Evolutionary conservation across 139 green algal genomes (phyloP), one percentile per base, ranked within the genome.

Genomic region (Deuterostichococcus epilithicus): DNA sequence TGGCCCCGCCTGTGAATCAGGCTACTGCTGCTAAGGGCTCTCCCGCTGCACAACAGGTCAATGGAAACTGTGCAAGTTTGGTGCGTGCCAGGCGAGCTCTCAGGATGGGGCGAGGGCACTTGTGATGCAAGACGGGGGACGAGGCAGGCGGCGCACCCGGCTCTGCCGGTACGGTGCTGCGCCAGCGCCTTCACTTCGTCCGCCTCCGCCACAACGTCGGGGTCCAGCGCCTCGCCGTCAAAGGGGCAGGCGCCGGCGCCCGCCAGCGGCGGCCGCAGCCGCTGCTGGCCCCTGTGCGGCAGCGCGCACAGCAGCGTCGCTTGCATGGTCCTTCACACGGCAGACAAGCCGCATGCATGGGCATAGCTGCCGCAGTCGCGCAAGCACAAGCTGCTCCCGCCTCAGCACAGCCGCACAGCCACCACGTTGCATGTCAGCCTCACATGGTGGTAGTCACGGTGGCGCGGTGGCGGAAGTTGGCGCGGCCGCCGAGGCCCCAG

Each of bases 161-260:
- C 15, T 38, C 34, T 26, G 59, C 80, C 80, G 23, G 82, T 74
- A 39, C 79, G 66, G 72, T 81, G 74, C 47, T 86, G 39, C 66
- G 93, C 82, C 80, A 92, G 86, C 22, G 69, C 75, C 37, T 80
- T 45, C 79, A 96, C 88, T 39, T 79, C 76, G 26, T 78, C 44
- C 83, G 91, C 85, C 81, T 96, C 91, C 8, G 82, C 88, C 36
- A 70, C 34, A 33, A 96, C 91, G 79, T 96, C 91, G 30, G 82
- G 71, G 37, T 95, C 90, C 1, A 66, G 28, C 1, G 68, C 67
- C 32, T 47, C 60, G 22, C 36, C 69, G 1, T 63, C 52, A 13
- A 5, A 20, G 18, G 52, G 52, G 45, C 70, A 30, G 77, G 4
- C 42, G 58, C 20, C 68, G 0, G 22, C 23, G 13, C 1, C 28